Base-by-base conservation (phyloP, 208 protist species). In the Trypanosoma caninum region DNA sequence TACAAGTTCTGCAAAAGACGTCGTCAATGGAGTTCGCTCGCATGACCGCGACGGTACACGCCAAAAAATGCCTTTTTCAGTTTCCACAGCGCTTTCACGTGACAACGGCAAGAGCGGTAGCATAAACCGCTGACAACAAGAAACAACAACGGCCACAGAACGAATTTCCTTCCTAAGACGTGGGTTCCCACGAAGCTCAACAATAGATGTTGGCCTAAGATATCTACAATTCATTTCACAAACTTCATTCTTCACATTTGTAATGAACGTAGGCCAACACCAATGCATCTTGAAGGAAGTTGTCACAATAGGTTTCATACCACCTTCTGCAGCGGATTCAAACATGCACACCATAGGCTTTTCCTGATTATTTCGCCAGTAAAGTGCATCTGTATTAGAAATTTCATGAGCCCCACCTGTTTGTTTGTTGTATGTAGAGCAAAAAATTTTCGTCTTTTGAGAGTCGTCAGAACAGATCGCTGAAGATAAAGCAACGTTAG, bases 241-340 rank as follows among this genome's bases (percentile, higher is more conserved):
- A 23, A 30, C 28, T 31, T 57, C 34, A 34, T 57, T 28, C 2
- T 22, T 23, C 16, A 46, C 20, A 22, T 57, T 22, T 50, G 25
- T 5, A 8, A 48, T 14, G 25, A 18, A 48, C 33, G 28, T 31
- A 14, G 81, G 82, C 82, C 82, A 89, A 38, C 75, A 76, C 82
- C 82, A 89, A 14, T 2, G 23, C 50, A 89, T 25, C 33, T 59
- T 46, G 46, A 89, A 89, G 54, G 80, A 72, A 37, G 68, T 65
- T 14, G 69, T 78, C 2, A 89, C 54, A 1, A 31, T 68, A 0
- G 82, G 78, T 20, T 59, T 33, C 30, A 89, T 72, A 2, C 57
- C 38, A 27, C 69, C 55, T 53, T 71, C 81, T 55, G 58, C 64
- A 31, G 53, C 7, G 33, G 55, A 57, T 22, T 54, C 44, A 65